Conservation (phyloP, 495 filamentous ascomycete species). For the Lasiosphaeria ovina region DNA sequence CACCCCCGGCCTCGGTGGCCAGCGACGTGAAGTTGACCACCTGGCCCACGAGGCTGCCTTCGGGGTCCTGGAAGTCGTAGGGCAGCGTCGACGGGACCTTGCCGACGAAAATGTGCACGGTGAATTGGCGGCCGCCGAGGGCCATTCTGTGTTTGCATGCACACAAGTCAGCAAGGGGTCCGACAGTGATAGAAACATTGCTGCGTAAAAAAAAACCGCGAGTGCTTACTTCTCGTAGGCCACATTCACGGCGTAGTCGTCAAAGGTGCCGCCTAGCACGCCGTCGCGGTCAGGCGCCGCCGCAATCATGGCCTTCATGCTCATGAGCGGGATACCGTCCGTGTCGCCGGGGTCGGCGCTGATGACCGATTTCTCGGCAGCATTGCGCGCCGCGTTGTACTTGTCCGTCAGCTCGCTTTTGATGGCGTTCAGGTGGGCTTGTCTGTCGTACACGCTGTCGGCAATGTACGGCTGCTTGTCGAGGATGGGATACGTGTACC, state of each 20-base stretch:
- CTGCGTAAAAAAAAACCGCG: not conserved
- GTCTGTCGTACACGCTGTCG: not conserved
- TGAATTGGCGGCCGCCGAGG: slow-evolving; percentile 5
- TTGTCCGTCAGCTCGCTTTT: not conserved
- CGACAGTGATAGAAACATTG: not conserved
- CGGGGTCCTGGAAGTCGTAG: not conserved
- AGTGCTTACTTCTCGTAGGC: not conserved
- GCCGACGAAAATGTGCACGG: slow-evolving; percentile 7
- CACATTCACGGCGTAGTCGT: slow-evolving; percentile 8
- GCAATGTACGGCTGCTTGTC: not conserved
- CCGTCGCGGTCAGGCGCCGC: not conserved
- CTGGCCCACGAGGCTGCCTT: slow-evolving; percentile 4
- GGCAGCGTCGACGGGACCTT: not conserved
- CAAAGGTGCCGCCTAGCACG: not conserved
- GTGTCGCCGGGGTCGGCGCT: not conserved
- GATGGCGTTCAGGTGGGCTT: not conserved
- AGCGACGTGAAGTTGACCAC: slow-evolving; percentile 7
- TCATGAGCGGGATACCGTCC: not conserved
- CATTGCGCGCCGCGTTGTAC: slow-evolving; percentile 4
- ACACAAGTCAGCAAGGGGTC: not conserved
- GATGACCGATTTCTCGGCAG: slow-evolving; percentile 1
- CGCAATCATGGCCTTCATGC: not conserved
- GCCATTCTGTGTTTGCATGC: not conserved
- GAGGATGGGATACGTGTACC: slow-evolving; percentile 4
- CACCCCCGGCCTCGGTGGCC: not conserved